These are phyloP conservation scores for Aspergillus brasiliensis DNA, from an alignment of 2,329 filamentous ascomycete genomes.

Conservation along the genomic window DNA sequence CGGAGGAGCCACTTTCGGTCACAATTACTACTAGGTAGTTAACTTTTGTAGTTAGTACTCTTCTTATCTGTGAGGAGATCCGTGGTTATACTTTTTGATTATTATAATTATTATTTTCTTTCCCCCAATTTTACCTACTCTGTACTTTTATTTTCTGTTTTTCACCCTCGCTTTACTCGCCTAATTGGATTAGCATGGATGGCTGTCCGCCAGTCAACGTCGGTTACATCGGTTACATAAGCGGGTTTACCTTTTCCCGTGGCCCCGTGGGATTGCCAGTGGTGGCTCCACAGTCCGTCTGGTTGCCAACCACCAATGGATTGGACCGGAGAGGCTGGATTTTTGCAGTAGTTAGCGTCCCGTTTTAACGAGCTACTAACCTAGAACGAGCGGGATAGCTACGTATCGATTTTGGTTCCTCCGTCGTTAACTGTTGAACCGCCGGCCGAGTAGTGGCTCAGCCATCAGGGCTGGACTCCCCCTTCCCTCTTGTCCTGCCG, in stretches of 20 bases:
- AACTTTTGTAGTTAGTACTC: too few species aligned
- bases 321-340: not conserved
- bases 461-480: too few species aligned
- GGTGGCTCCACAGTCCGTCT: not conserved
- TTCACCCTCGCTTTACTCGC: not conserved
- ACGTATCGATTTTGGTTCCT: too few species aligned
- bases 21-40: too few species aligned
- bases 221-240: not conserved
- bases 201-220: not conserved
- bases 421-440: not conserved
- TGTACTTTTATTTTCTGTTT: not conserved
- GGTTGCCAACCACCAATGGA: not conserved
- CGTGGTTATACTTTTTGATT: not conserved
- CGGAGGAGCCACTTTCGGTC: not conserved
- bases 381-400: not conserved
- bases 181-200: not conserved
- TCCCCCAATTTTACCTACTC: not conserved
- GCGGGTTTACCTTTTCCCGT: not conserved
- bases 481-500: too few species aligned
- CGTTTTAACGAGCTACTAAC: not conserved
- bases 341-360: not conserved
- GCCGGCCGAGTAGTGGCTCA: not conserved
- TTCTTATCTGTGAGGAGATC: conserved; percentile 1
- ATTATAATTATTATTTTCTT: too few species aligned
- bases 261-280: not conserved